These are phyloP conservation scores for Friedmanniomyces simplex DNA, from an alignment of 495 filamentous ascomycete species.

Conservation along the genomic window DNA sequence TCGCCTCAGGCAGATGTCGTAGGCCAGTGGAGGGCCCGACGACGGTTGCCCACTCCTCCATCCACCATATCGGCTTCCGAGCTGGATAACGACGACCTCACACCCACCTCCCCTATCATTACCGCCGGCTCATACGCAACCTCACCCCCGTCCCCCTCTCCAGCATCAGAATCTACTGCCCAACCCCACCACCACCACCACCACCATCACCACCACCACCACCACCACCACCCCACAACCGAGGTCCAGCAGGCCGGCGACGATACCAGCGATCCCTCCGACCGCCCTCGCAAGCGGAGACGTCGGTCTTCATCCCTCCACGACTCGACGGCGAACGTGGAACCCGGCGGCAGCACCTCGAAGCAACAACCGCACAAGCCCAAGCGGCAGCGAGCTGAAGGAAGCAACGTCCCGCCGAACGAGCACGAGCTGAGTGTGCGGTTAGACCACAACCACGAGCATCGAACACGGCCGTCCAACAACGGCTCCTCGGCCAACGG, in stretches of 20 bases:
- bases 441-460: conserved; percentile 40
- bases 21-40: background rate
- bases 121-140: conserved; percentile 47
- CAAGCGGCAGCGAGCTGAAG: conserved; percentile 48
- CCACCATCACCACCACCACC: too few species aligned
- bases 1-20: conserved; percentile 7
- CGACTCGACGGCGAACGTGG: background rate
- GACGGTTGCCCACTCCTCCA: background rate
- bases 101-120: conserved; percentile 43
- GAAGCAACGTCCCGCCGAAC: conserved; percentile 24
- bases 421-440: conserved; percentile 45
- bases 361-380: conserved; percentile 33
- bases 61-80: conserved; percentile 35
- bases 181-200: conserved; percentile 21
- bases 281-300: conserved; percentile 26
- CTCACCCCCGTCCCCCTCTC: conserved; percentile 32
- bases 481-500: conserved; percentile 22
- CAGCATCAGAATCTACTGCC: conserved; percentile 27
- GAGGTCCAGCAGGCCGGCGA: conserved; percentile 19
- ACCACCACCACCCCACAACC: too few species aligned
- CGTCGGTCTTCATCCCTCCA: conserved; percentile 18
- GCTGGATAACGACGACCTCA: conserved; percentile 49
- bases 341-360: conserved; percentile 31
- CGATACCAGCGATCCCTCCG: conserved; percentile 4
- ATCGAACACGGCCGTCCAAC: conserved; percentile 40